phyloP scores from a whole-genome alignment of 495 filamentous ascomycete genomes.

The Neurospora sp. region DNA sequence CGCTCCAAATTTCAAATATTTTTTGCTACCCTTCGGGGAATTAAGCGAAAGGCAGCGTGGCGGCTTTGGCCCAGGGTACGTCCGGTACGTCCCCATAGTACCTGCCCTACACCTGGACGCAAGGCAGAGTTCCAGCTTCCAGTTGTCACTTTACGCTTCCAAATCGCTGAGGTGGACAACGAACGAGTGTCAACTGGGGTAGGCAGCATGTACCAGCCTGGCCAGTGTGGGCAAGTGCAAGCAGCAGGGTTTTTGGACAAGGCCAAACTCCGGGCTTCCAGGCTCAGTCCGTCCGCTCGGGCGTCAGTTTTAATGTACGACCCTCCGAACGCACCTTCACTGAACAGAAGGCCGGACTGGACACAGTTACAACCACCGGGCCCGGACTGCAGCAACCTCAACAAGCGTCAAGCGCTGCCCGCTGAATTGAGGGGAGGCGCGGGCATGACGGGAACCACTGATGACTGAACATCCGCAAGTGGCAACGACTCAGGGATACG shows the following conservation, averaged over 20 bases:
- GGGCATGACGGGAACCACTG: not conserved
- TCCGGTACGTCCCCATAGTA: not conserved
- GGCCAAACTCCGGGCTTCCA: not conserved
- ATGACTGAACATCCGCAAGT: not conserved
- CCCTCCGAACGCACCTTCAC: not conserved
- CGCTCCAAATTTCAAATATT: constrained; percentile 39
- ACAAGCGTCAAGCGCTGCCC: not conserved
- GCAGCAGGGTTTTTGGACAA: not conserved
- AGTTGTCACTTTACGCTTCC: not conserved
- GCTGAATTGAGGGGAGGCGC: not conserved
- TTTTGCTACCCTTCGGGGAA: constrained; percentile 31
- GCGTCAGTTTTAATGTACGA: not conserved
- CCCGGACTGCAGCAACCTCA: not conserved
- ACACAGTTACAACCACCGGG: not conserved
- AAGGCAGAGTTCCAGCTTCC: not conserved
- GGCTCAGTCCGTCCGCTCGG: not conserved
- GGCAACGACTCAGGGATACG: not conserved
- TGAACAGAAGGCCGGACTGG: not conserved
- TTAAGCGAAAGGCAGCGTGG: constrained; percentile 28
- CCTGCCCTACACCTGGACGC: not conserved
- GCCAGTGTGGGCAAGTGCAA: not conserved
- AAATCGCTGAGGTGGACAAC: not conserved
- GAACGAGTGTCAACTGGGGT: not conserved
- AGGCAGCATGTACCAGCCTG: not conserved
- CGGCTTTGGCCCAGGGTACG: constrained; percentile 3